A percentile compares a stretch with the other conserved stretches of the same genome.
Evolutionary conservation across 2,329 filamentous ascomycete species (phyloP).

Genomic region (Fusarium sacchari): DNA sequence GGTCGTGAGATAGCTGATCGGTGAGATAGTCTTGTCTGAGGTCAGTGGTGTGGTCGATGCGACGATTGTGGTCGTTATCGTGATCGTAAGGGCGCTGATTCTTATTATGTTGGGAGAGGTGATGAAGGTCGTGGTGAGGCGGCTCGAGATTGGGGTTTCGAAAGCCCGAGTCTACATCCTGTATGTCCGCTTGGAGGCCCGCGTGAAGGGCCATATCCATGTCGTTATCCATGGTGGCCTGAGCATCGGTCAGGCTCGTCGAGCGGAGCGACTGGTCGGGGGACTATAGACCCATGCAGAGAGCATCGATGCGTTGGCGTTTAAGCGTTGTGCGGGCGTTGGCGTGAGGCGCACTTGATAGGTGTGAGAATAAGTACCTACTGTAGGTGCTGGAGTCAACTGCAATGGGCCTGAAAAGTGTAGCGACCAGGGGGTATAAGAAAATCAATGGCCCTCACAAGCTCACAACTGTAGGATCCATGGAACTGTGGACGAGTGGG

Average conservation of each 20-base stretch:
- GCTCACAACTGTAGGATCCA: constrained; percentile 32
- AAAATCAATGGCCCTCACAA: constrained; percentile 31
- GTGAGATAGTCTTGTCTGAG: constrained; percentile 33
- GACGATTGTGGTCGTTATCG: constrained; percentile 44
- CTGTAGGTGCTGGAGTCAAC: constrained; percentile 24
- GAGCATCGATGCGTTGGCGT: constrained; percentile 60
- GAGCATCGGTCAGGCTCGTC: constrained; percentile 57
- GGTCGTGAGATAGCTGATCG: constrained; percentile 36
- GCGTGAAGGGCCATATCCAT: constrained; percentile 48
- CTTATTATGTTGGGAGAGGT: constrained; percentile 46
- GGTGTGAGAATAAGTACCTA: constrained; percentile 33
- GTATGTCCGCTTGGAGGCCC: constrained; percentile 43
- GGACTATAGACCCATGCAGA: constrained; percentile 56
- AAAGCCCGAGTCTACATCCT: constrained; percentile 38
- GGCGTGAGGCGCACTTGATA: constrained; percentile 37
- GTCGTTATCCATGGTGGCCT: constrained; percentile 60
- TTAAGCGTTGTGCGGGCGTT: constrained; percentile 48
- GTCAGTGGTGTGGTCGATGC: constrained; percentile 32
- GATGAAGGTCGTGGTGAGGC: constrained; percentile 36
- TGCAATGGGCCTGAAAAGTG: constrained; percentile 17
- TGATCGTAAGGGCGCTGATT: constrained; percentile 44
- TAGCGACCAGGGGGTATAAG: constrained; percentile 29
- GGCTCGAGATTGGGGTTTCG: constrained; percentile 39
- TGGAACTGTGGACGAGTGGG: constrained; percentile 31
- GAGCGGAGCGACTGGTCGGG: constrained; percentile 55